Evolutionary conservation across 2,329 filamentous ascomycete genomes (phyloP), one percentile per base, ranked within the genome.

Genomic region (Neofusicoccum cordaticola): DNA sequence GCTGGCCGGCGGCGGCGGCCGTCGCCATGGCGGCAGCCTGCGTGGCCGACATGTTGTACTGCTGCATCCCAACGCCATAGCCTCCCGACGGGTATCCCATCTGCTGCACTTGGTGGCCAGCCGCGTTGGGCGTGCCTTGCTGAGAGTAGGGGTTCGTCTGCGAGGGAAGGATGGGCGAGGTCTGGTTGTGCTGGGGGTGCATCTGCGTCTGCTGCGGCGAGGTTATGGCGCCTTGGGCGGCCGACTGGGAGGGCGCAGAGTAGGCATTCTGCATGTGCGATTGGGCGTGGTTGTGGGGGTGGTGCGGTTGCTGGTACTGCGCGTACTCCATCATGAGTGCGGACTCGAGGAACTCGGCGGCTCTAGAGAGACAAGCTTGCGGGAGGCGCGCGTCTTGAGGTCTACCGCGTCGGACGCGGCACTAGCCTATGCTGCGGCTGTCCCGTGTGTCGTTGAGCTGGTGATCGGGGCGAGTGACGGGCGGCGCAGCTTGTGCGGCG

Each of bases 1-100:
- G 86, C 66, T 92, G 90, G 45, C 94, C 93, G 5, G 93, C 93
- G 11, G 94, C 94, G 1, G 94, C 93, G 17, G 94, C 94, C 1
- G 93, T 97, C 22, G 90, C 93, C 91, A 97, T 95, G 65, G 93
- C 93, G 57, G 94, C 93, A 13, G 93, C 93, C 77, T 96, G 92
- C 52, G 93, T 92, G 19, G 90, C 86, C 39, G 90, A 89, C 79
- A 94, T 92, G 80, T 96, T 96, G 80, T 96, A 96, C 22, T 80
- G 80, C 66, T 91, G 89, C 87, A 96, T 92, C 72, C 84, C 84
- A 67, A 90, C 83, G 65, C 93, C 90, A 65, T 87, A 89, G 75
- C 93, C 94, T 8, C 39, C 63, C 75, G 90, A 86, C 72, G 91
- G 87, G 78, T 97, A 97, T 80, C 88, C 92, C 84, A 89, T 91